Conservation (phyloP, 2,329 filamentous ascomycete species). For the Chaetomium globosum region DNA sequence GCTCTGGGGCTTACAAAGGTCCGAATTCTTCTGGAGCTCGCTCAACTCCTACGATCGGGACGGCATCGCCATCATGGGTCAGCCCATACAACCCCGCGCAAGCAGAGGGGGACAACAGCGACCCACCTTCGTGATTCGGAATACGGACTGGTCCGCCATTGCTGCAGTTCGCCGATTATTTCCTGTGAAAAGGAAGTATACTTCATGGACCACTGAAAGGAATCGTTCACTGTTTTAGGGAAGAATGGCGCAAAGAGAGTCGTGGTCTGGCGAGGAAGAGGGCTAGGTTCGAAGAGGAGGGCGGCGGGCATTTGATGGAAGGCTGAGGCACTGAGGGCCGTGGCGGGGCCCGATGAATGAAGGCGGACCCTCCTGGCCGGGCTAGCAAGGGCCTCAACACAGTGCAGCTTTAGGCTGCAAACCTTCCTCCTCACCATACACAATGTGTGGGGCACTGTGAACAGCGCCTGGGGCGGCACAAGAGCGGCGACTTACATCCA, state of each 20-base stretch:
- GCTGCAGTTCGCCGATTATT: slow-evolving; percentile 34
- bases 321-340: slow-evolving; percentile 10
- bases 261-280: background rate
- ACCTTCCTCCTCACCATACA: background rate
- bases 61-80: slow-evolving; percentile 37
- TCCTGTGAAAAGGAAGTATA: background rate
- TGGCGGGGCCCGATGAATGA: background rate
- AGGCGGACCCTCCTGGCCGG: slow-evolving; percentile 10
- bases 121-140: slow-evolving; percentile 80
- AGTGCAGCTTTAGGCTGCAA: slow-evolving; percentile 16
- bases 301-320: slow-evolving; percentile 8
- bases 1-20: slow-evolving; percentile 68
- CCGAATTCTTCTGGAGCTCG: slow-evolving; percentile 79
- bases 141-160: slow-evolving; percentile 84
- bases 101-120: slow-evolving; percentile 23
- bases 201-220: slow-evolving; percentile 18
- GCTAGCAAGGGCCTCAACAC: background rate
- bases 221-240: background rate
- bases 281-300: background rate
- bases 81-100: slow-evolving; percentile 42
- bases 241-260: background rate
- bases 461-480: background rate
- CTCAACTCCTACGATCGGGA: slow-evolving; percentile 67
- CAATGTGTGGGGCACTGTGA: slow-evolving; percentile 11
- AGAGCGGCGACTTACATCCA: background rate